Conservation (phyloP, 192 early-diverging fungal genomes). For the Hyaloraphidium curvatum region DNA sequence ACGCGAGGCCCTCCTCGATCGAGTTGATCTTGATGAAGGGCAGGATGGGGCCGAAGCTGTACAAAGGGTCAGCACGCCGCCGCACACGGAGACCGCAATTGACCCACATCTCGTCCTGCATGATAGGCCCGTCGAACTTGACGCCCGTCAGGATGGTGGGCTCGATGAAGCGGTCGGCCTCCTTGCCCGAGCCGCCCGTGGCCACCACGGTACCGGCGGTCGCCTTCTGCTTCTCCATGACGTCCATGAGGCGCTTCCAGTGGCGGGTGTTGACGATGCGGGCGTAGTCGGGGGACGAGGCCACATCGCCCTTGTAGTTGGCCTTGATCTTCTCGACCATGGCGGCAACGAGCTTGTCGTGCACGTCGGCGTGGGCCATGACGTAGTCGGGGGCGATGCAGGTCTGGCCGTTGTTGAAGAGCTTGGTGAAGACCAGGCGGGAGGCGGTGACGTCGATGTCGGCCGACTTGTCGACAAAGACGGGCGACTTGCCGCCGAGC, state of each 20-base stretch:
- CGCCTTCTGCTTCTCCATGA: slow-evolving; percentile 26
- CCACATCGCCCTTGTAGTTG: slow-evolving; percentile 29
- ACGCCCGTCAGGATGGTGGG: slow-evolving; percentile 69
- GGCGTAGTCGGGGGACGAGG: slow-evolving; percentile 28
- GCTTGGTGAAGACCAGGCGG: slow-evolving; percentile 64
- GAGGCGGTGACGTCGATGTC: slow-evolving; percentile 43
- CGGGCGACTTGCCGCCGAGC: slow-evolving; percentile 79
- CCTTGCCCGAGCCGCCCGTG: slow-evolving; percentile 32
- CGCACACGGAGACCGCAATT: no score
- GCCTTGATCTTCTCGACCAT: slow-evolving; percentile 21
- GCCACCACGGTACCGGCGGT: slow-evolving; percentile 17
- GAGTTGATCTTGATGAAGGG: slow-evolving; percentile 50
- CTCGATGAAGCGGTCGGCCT: slow-evolving; percentile 47
- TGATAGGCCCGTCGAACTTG: slow-evolving; percentile 11
- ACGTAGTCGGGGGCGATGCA: slow-evolving; percentile 70
- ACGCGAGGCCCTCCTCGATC: slow-evolving; percentile 37
- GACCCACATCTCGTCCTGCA: background rate
- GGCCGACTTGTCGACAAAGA: slow-evolving; percentile 24
- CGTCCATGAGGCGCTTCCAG: slow-evolving; percentile 36
- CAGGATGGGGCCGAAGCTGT: slow-evolving; percentile 83
- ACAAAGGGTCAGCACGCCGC: no score
- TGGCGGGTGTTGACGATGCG: slow-evolving; percentile 57
- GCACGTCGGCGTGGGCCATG: slow-evolving; percentile 36
- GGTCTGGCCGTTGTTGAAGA: slow-evolving; percentile 73
- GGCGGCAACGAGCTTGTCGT: slow-evolving; percentile 33